Conservation (phyloP, 768 basidiomycete species). For the Mycena galopus region DNA sequence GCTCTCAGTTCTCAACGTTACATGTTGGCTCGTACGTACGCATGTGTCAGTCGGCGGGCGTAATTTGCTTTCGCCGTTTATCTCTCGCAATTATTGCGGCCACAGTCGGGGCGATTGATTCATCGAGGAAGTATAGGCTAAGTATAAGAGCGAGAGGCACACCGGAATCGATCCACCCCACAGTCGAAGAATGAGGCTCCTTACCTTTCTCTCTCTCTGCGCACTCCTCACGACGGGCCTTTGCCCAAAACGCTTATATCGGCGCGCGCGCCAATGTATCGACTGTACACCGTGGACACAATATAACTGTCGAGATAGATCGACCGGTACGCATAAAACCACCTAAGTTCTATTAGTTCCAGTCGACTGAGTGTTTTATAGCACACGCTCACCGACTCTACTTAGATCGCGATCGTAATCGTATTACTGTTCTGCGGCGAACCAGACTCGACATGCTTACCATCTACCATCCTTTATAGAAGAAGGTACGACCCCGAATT, state of each 20-base stretch:
- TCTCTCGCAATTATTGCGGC: not conserved
- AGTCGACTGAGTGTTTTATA: no score
- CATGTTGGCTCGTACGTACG: no score
- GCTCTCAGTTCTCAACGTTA: no score
- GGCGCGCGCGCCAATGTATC: slow-evolving; percentile 53
- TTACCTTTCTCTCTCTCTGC: slow-evolving; percentile 16
- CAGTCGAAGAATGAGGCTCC: slow-evolving; percentile 22
- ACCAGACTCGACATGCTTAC: slow-evolving; percentile 25
- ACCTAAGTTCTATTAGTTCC: no score
- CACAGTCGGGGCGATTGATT: slow-evolving; percentile 15
- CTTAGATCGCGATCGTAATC: slow-evolving; percentile 52
- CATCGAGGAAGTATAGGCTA: not conserved
- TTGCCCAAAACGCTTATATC: slow-evolving; percentile 59
- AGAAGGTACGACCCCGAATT: slow-evolving; percentile 49
- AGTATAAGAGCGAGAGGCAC: slow-evolving; percentile 1
- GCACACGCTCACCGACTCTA: slow-evolving; percentile 37
- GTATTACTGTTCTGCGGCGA: slow-evolving; percentile 41
- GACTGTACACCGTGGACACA: slow-evolving; percentile 51
- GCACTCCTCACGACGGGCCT: slow-evolving; percentile 48
- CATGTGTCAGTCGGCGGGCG: no score
- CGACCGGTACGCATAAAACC: slow-evolving; percentile 55
- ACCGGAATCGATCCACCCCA: not conserved
- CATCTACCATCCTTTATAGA: slow-evolving; percentile 49
- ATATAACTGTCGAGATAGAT: slow-evolving; percentile 60
- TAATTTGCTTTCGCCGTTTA: not conserved